Percentiles rank a stretch among this genome's conserved stretches.
phyloP scores from a whole-genome alignment of 1,284 basidiomycete genomes.

The Apiotrichum sp. region DNA sequence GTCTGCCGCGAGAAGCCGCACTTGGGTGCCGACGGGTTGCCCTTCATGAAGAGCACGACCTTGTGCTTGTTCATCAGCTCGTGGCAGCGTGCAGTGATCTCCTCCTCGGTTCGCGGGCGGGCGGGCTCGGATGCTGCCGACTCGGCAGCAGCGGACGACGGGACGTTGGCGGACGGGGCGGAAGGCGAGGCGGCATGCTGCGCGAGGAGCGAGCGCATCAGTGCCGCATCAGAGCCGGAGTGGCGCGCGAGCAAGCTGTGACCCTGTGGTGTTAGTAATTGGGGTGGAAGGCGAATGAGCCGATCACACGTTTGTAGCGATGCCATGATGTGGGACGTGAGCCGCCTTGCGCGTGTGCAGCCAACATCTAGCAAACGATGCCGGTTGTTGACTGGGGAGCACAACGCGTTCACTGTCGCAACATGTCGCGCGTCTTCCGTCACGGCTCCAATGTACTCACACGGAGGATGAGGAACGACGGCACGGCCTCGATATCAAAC shows the following conservation, averaged over 20 bases:
- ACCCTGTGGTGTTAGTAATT: constrained; percentile 54
- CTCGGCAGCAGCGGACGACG: constrained; percentile 15
- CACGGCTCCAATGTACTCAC: constrained; percentile 49
- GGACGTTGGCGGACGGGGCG: constrained; percentile 43
- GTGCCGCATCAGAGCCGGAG: constrained; percentile 70
- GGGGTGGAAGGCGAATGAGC: not conserved
- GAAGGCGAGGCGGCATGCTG: constrained; percentile 51
- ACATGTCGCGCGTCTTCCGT: no score
- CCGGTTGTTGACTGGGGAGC: no score
- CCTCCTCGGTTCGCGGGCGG: constrained; percentile 42
- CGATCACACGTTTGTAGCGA: no score
- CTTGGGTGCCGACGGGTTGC: constrained; percentile 73
- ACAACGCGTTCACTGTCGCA: no score
- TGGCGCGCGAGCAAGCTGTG: constrained; percentile 80
- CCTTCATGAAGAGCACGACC: constrained; percentile 94
- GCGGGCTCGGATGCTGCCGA: constrained; percentile 27
- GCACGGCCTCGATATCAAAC: constrained; percentile 88
- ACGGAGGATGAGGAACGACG: constrained; percentile 74
- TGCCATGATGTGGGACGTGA: no score
- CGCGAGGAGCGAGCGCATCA: constrained; percentile 61
- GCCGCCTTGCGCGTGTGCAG: no score
- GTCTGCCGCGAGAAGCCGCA: constrained; percentile 76
- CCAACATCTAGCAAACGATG: no score
- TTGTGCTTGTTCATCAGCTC: constrained; percentile 59
- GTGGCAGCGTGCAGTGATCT: constrained; percentile 50